phyloP scores from a whole-genome alignment of 1,139 yeast genomes.

The Spencermartinsiella ligniputridi region DNA sequence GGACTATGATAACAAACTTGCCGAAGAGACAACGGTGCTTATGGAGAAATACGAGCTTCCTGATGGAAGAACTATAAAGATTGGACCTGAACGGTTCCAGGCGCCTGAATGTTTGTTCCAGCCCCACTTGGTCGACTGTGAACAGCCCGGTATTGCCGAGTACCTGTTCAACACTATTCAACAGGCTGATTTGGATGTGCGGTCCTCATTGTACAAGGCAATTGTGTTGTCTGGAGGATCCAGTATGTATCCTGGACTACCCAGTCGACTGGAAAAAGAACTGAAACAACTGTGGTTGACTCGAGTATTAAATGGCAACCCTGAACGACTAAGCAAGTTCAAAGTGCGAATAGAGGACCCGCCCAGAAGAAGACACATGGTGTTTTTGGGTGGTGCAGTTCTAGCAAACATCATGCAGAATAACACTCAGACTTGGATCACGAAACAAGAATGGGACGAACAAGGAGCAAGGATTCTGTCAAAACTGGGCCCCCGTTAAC shows the following conservation, averaged over 20 bases:
- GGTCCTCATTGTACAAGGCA: constrained; percentile 84
- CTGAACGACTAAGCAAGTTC: constrained; percentile 81
- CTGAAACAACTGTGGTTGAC: constrained; percentile 94
- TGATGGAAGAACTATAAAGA: constrained; percentile 90
- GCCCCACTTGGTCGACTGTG: constrained; percentile 94
- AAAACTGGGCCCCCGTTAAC: constrained; percentile 89
- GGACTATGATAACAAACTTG: constrained; percentile 78
- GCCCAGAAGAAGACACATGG: constrained; percentile 99
- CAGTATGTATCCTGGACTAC: constrained; percentile 97
- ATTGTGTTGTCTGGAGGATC: constrained; percentile 97
- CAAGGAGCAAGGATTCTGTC: constrained; percentile 79
- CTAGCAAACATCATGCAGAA: constrained; percentile 97
- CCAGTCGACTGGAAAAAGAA: constrained; percentile 92
- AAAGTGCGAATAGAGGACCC: constrained; percentile 98
- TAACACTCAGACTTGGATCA: constrained; percentile 97
- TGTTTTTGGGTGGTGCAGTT: constrained; percentile 97
- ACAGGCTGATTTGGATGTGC: constrained; percentile 88
- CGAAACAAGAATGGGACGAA: constrained; percentile 97
- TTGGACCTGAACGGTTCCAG: constrained; percentile 94
- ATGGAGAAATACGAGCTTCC: constrained; percentile 92
- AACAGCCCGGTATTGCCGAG: constrained; percentile 97
- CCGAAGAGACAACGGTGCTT: constrained; percentile 89
- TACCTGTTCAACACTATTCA: constrained; percentile 86
- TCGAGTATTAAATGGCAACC: constrained; percentile 80
- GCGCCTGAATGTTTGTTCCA: constrained; percentile 99